Base-by-base conservation (phyloP, 129 eudicot genomes). In the Saussurea involucrata region DNA sequence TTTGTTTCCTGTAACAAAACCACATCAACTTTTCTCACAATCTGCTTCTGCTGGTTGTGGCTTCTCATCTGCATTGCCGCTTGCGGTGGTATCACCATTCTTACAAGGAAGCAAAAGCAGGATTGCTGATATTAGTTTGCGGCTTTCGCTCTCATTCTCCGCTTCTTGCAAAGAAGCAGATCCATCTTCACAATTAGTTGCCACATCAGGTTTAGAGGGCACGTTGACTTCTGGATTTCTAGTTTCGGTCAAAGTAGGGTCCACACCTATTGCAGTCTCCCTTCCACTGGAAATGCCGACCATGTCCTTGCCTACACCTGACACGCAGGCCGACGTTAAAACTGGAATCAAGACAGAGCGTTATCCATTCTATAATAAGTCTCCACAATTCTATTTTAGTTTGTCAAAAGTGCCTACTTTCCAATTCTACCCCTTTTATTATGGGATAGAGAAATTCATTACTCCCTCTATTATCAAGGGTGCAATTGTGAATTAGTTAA, bases 301-400 rank as follows among this genome's bases (percentile, higher is more conserved):
- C 11, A 79, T 87, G 25, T 92, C 97, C 83, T 87, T 89, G 29
- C 74, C 84, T 42, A 85, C 82, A 69, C 87, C 93, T 85, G 76
- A 36, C 65, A 66, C 17, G 28, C 66, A 81, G 22, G 31, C 61
- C 34, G 21, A 37, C 31, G 78, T 72, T 68, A 25, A 21, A 57
- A 29, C 60, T 18, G 66, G 2, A 21, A 55, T 58, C 71, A 65
- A 17, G 15, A 32, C 11, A 32, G 21, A 60, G 28, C 27, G 21
- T n/a, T 0, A 7, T 53, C 6, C 7, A n/a, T 53, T 53, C 61
- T 22, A 17, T 17, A 17, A 49, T 4, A 53, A 53, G 61, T 53
- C 22, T 53, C 61, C 21, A n/a, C 61, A 10, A 40, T 40, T 13
- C 49, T 40, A 40, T 40, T 40, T 40, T 40, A 40, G 49, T 40